phyloP scores from a whole-genome alignment of 495 filamentous ascomycete genomes.

The Cercophora scortea region DNA sequence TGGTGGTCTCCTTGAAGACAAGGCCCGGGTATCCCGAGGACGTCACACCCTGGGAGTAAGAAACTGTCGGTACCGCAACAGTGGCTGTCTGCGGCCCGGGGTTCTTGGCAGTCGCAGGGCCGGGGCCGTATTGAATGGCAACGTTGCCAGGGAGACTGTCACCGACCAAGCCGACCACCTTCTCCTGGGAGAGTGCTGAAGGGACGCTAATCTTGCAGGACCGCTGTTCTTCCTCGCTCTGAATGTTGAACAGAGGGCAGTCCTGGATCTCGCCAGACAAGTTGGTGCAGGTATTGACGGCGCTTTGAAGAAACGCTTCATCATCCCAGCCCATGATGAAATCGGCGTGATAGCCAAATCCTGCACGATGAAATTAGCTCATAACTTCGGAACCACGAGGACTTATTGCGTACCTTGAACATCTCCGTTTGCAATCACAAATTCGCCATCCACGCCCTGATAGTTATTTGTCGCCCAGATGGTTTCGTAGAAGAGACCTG shows the following conservation, averaged over 20 bases:
- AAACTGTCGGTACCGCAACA: slow-evolving; percentile 13
- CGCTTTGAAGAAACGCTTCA: slow-evolving; percentile 45
- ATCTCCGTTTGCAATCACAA: slow-evolving; percentile 80
- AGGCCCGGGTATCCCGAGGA: slow-evolving; percentile 16
- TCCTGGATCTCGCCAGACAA: slow-evolving; percentile 40
- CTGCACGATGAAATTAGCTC: slow-evolving; percentile 22
- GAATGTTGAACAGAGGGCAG: slow-evolving; percentile 49
- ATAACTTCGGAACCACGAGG: neutral
- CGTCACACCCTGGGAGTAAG: slow-evolving; percentile 10
- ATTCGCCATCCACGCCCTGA: slow-evolving; percentile 56
- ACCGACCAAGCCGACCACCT: slow-evolving; percentile 21
- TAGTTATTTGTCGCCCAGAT: slow-evolving; percentile 76
- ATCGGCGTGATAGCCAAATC: slow-evolving; percentile 78
- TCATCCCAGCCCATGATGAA: slow-evolving; percentile 83
- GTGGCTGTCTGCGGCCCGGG: slow-evolving; percentile 6
- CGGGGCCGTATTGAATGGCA: slow-evolving; percentile 26
- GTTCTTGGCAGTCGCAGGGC: slow-evolving; percentile 20
- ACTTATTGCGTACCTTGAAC: slow-evolving; percentile 46
- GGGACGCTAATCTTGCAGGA: slow-evolving; percentile 30
- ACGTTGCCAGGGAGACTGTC: slow-evolving; percentile 31
- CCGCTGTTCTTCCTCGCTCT: slow-evolving; percentile 24
- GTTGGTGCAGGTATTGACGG: slow-evolving; percentile 51
- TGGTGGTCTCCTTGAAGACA: slow-evolving; percentile 14
- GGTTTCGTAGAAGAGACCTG: slow-evolving; percentile 77
- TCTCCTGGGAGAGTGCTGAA: slow-evolving; percentile 21